Evolutionary conservation across 768 basidiomycete genomes (phyloP), one percentile per base, ranked within the genome.

Genomic region (Tulasnella calospora): DNA sequence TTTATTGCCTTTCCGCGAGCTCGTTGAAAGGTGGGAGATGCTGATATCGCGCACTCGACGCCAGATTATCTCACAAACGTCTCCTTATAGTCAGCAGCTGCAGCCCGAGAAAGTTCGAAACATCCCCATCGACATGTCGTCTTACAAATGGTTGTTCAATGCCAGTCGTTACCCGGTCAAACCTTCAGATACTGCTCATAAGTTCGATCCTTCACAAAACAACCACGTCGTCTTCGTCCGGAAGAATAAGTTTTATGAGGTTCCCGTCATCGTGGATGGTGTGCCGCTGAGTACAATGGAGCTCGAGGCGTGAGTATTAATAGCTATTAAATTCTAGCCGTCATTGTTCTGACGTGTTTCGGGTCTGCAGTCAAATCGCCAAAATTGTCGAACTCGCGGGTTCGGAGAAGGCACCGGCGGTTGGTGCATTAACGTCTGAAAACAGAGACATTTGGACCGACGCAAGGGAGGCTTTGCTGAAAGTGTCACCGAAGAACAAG

Each of bases 401-500:
- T 0, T 79, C 84, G 1, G 77, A 84, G 83, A 41, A 83, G 80
- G 82, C 88, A 0, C 87, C 92, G 35, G 82, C 83, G 1, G 86
- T 98, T 23, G 98, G 98, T 47, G 92, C 91, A 0, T 87, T 99
- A 77, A 97, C 96, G 0, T 89, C 91, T 0, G 96, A 98, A 81
- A 93, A 97, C 84, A 87, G 98, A 21, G 96, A 98, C 83, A 83
- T 88, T 15, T 99, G 98, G 98, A 87, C 96, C 0, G 91, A 95
- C 81, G 88, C 89, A 30, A 88, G 91, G 47, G 85, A 86, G 36
- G 89, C 89, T 1, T 86, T 98, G 13, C 82, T 96, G 44, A 87
- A 88, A 4, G 87, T 91, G 0, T 90, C 91, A 17, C 87, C 89
- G 0, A 80, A 85, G 67, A 99, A 99, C 83, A 89, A 86, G 35